These are phyloP conservation scores for Trichoderma hamatum DNA, from an alignment of 2,329 filamentous ascomycete species.

Conservation along the genomic window DNA sequence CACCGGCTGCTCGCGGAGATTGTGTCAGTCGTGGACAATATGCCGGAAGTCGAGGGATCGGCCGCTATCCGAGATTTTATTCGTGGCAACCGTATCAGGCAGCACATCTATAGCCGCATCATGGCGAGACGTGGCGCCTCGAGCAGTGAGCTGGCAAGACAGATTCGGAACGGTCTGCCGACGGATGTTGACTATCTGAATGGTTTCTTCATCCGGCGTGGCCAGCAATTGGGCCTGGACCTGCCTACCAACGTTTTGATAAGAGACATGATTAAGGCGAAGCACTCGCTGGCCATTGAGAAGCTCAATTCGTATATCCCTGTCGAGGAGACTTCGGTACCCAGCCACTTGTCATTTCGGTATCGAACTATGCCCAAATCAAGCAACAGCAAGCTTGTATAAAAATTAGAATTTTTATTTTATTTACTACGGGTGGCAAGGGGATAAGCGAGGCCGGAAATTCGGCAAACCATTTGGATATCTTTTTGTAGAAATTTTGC, in stretches of 20 bases:
- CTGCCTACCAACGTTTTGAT: slow-evolving; percentile 75
- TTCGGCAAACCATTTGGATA: not conserved
- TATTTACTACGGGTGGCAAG: not conserved
- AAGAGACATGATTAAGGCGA: slow-evolving; percentile 72
- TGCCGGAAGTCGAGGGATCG: slow-evolving; percentile 73
- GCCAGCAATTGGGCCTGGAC: slow-evolving; percentile 70
- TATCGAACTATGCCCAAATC: slow-evolving; percentile 30
- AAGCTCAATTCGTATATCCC: slow-evolving; percentile 41
- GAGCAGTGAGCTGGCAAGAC: slow-evolving; percentile 70
- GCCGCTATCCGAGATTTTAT: slow-evolving; percentile 60
- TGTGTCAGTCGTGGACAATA: slow-evolving; percentile 65
- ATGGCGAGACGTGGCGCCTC: slow-evolving; percentile 50
- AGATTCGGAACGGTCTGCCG: slow-evolving; percentile 61
- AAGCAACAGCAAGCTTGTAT: not conserved
- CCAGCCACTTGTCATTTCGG: slow-evolving; percentile 32
- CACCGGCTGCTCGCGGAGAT: slow-evolving; percentile 75
- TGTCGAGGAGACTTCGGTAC: slow-evolving; percentile 42
- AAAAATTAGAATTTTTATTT: not conserved
- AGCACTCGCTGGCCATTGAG: slow-evolving; percentile 47
- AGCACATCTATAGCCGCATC: slow-evolving; percentile 52
- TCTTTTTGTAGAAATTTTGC: not conserved
- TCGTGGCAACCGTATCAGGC: slow-evolving; percentile 63
- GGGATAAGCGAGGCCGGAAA: not conserved
- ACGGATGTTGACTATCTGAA: slow-evolving; percentile 87
- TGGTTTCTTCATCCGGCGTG: slow-evolving; percentile 80